Percentiles rank a stretch among this genome's conserved stretches.
These are phyloP conservation scores for Diaporthe eres DNA, from an alignment of 2,329 filamentous ascomycete species.

Conservation along the genomic window DNA sequence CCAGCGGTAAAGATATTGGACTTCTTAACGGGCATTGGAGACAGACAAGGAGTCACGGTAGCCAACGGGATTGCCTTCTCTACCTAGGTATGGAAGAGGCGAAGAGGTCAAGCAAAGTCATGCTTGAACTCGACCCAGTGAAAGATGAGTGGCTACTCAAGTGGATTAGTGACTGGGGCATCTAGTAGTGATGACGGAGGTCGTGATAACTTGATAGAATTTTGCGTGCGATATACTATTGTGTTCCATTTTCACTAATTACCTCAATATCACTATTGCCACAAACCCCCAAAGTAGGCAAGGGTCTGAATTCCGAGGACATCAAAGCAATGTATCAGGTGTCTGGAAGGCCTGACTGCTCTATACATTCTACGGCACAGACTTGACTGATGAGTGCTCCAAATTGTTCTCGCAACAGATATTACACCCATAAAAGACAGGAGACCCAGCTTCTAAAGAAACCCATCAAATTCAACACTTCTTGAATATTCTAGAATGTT, in stretches of 20 bases:
- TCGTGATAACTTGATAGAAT: too few species aligned
- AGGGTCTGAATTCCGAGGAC: too few species aligned
- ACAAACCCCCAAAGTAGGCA: too few species aligned
- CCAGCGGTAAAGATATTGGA: constrained; percentile 35
- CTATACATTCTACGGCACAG: not conserved
- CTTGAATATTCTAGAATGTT: too few species aligned
- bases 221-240: too few species aligned
- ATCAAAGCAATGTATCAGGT: too few species aligned
- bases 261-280: too few species aligned
- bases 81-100: not conserved
- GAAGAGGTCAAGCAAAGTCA: not conserved
- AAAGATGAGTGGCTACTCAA: constrained; percentile 30
- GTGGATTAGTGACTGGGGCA: constrained; percentile 27
- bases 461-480: accelerated
- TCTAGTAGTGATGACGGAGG: not conserved
- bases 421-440: too few species aligned
- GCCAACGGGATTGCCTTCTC: constrained; percentile 15
- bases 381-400: not conserved
- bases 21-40: constrained; percentile 15
- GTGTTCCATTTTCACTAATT: too few species aligned
- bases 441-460: too few species aligned
- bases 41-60: constrained; percentile 18
- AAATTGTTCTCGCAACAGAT: not conserved
- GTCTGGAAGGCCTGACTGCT: not conserved
- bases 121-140: not conserved